A percentile compares a stretch with the other conserved stretches of the same genome.
These are phyloP conservation scores for Beta corolliflora DNA, from an alignment of 179 eudicot species.

Conservation along the genomic window DNA sequence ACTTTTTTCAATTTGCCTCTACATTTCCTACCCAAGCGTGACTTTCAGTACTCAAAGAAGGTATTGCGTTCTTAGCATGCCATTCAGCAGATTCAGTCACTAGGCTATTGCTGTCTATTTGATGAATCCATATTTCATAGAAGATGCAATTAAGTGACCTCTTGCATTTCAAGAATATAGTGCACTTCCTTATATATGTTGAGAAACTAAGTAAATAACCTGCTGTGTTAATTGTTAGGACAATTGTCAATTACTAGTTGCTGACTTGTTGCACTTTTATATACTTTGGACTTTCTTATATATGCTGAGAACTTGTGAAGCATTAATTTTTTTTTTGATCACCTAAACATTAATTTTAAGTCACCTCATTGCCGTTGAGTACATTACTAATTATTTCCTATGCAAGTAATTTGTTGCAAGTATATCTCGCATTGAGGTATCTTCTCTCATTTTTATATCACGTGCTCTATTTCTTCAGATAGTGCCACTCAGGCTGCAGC, in stretches of 20 bases:
- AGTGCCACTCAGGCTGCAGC: slow-evolving; percentile 61
- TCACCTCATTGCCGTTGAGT: not conserved
- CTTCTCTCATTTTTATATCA: not conserved
- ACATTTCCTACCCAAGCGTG: slow-evolving; percentile 96
- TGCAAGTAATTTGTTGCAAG: not conserved
- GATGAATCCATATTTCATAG: not conserved
- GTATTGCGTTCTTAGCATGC: slow-evolving; percentile 36
- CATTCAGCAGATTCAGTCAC: not conserved
- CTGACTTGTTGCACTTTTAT: not conserved
- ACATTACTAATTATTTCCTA: not conserved
- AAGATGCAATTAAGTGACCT: not conserved
- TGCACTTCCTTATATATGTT: not conserved
- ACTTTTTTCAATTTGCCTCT: slow-evolving; percentile 68
- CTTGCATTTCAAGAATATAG: not conserved
- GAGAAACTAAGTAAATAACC: not conserved
- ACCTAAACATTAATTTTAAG: not conserved
- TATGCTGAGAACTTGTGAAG: too few relatives aligned
- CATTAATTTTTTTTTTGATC: not conserved
- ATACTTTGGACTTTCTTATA: too few relatives aligned
- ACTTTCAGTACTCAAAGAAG: slow-evolving; percentile 68
- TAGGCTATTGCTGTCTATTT: slow-evolving; percentile 12
- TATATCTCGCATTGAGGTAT: not conserved
- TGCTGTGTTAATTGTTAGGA: not conserved
- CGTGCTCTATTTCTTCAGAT: slow-evolving; percentile 43
- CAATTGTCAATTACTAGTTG: not conserved